A percentile compares a stretch with the other conserved stretches of the same genome.
Evolutionary conservation across 345 rosid species (phyloP).

Genomic region (Cardiospermum halicacabum): DNA sequence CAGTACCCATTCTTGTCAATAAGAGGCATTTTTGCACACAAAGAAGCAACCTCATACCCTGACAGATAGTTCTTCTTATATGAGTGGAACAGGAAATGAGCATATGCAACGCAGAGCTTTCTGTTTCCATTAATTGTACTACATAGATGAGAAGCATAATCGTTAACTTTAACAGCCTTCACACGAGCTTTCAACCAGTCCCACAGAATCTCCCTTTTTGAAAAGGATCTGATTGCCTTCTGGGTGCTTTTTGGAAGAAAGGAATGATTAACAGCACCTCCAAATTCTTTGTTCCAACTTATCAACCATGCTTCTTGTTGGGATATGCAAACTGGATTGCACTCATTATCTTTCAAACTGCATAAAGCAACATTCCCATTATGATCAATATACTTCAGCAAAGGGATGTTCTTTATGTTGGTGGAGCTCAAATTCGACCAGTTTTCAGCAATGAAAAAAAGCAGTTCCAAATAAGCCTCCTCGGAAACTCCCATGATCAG

Average conservation of each 20-base stretch:
- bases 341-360: constrained; percentile 19
- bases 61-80: constrained; percentile 18
- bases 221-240: constrained; percentile 24
- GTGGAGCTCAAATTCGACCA: constrained; percentile 40
- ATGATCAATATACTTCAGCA: constrained; percentile 40
- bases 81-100: constrained; percentile 58
- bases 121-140: constrained; percentile 22
- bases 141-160: constrained; percentile 27
- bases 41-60: constrained; percentile 6
- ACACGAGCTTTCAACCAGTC: constrained; percentile 38
- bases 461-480: constrained; percentile 41
- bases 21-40: constrained; percentile 46
- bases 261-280: constrained; percentile 20
- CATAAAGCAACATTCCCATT: constrained; percentile 32
- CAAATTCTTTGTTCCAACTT: constrained; percentile 49
- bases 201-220: constrained; percentile 15
- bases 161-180: constrained; percentile 10
- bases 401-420: constrained; percentile 31
- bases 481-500: constrained; percentile 46
- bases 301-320: constrained; percentile 36
- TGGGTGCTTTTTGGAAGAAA: constrained; percentile 45
- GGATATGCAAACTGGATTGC: constrained; percentile 29
- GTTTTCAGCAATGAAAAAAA: constrained; percentile 42
- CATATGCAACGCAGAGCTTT: constrained; percentile 40
- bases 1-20: constrained; percentile 46